Percentiles rank a stretch among this genome's conserved stretches.
phyloP scores from a whole-genome alignment of 768 basidiomycete species.

The Strobilomyces echinocephalus region DNA sequence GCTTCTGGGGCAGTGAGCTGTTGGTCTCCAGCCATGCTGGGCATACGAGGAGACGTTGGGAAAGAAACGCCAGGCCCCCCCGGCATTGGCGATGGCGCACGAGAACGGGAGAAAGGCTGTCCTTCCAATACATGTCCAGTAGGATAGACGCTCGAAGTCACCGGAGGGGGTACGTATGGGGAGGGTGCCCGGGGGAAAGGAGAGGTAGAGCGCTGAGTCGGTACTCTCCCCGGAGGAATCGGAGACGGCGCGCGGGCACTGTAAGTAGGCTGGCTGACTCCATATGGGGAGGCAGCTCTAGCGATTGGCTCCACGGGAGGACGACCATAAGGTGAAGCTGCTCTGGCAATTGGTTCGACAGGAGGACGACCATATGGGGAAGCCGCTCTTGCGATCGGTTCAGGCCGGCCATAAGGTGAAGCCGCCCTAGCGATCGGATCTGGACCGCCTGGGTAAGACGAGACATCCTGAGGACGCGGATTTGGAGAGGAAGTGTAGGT shows the following conservation, averaged over 20 bases:
- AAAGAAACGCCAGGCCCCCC: conserved; percentile 31
- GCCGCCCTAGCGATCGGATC: conserved; percentile 30
- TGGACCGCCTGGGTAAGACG: conserved; percentile 35
- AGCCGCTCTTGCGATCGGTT: conserved; percentile 22
- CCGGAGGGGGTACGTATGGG: conserved; percentile 24
- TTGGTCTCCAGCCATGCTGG: conserved; percentile 24
- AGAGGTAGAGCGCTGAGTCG: conserved; percentile 25
- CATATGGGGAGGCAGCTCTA: conserved; percentile 35
- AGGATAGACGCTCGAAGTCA: conserved; percentile 42
- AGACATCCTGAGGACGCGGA: conserved; percentile 43
- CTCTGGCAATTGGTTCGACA: conserved; percentile 37
- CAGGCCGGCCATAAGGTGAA: conserved; percentile 33
- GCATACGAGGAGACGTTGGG: conserved; percentile 28
- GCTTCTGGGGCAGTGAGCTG: conserved; percentile 64
- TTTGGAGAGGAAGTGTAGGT: conserved; percentile 44
- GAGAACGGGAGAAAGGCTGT: conserved; percentile 39
- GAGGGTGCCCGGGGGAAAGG: conserved; percentile 30
- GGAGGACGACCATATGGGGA: conserved; percentile 32
- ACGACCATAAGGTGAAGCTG: conserved; percentile 32
- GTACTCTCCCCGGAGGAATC: conserved; percentile 22
- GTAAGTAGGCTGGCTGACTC: conserved; percentile 21
- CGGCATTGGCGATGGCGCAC: conserved; percentile 54
- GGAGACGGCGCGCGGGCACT: conserved; percentile 28
- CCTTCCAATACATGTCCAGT: conserved; percentile 55
- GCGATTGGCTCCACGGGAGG: conserved; percentile 37